Evolutionary conservation across 2,329 filamentous ascomycete genomes (phyloP), one percentile per base, ranked within the genome.

Genomic region (Juglanconis oblonga): DNA sequence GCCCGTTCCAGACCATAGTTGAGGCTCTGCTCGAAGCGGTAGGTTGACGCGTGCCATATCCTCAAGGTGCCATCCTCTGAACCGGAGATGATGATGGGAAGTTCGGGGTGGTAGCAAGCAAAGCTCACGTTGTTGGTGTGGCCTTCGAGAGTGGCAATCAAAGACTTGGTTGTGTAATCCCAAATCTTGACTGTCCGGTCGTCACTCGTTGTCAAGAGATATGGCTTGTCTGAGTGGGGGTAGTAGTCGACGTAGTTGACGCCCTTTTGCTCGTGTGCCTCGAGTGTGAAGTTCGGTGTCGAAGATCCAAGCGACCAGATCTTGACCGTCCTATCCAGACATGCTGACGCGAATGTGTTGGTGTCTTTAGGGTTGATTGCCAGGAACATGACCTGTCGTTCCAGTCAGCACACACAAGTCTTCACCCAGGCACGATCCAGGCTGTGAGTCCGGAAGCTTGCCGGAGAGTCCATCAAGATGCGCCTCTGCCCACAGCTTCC

Each of bases 81-180:
- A 68, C 95, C 95, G 31, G 95, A 98, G 59, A 99, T 94, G 70
- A 99, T 99, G 66, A 99, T 89, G 2, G 95, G 95, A 52, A 99
- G 81, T 76, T 98, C 94, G 2, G 95, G 95, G 76, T 99, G 95
- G 73, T 98, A 99, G 76, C 93, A 96, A 53, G 95, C 95, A 71
- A 98, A 99, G 3, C 93, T 97, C 52, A 99, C 95, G 71, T 99
- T 99, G 76, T 93, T 97, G 35, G 92, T 96, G 75, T 99, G 95
- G 33, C 95, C 95, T 75, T 99, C 95, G 52, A 99, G 83, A 3
- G 94, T 98, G 35, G 95, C 95, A 72, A 98, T 97, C 66, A 98
- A 81, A 11, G 92, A 95, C 78, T 99, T 99, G 52, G 93, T 98
- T 11, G 94, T 98, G 80, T 99, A 98, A 73, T 99, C 95, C 94